Conservation (phyloP, 345 rosid genomes). For the Dovyalis caffra region DNA sequence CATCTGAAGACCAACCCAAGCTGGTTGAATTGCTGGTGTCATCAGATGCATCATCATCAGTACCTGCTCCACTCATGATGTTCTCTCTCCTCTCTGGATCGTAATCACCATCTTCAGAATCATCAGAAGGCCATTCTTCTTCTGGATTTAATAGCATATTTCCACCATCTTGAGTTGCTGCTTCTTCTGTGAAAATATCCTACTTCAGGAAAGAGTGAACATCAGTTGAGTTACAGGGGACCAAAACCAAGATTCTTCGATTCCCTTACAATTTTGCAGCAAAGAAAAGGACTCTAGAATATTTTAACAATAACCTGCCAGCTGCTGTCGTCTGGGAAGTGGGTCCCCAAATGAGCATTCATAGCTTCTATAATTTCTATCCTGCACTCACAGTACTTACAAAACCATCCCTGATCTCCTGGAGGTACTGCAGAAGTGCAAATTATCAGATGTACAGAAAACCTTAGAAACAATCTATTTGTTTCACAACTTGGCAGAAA, state of each 20-base stretch:
- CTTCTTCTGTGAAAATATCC: conserved; percentile 92
- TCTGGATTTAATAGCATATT: conserved; percentile 52
- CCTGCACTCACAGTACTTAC: conserved; percentile 85
- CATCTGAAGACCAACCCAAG: conserved; percentile 79
- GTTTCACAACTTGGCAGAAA: conserved; percentile 2
- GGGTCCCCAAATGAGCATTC: conserved; percentile 93
- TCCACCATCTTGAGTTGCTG: conserved; percentile 56
- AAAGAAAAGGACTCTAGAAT: conserved; percentile 1
- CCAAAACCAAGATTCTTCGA: not conserved
- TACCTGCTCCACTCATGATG: conserved; percentile 45
- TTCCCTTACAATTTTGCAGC: not conserved
- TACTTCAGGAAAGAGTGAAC: conserved; percentile 22
- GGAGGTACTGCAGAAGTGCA: conserved; percentile 92
- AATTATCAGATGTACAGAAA: conserved; percentile 5
- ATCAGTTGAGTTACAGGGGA: conserved; percentile 20
- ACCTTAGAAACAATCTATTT: conserved; percentile 20
- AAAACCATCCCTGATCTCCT: conserved; percentile 97
- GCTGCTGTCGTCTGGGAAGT: conserved; percentile 55
- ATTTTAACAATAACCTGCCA: conserved; percentile 66
- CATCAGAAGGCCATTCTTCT: conserved; percentile 97
- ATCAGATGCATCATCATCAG: conserved; percentile 46
- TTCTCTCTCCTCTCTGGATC: conserved; percentile 69
- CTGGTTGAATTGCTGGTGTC: conserved; percentile 56
- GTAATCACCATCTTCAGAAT: conserved; percentile 87
- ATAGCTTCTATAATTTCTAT: conserved; percentile 84